Base-by-base conservation (phyloP, 2,329 filamentous ascomycete species). In the Clarireedia homoeocarpa region DNA sequence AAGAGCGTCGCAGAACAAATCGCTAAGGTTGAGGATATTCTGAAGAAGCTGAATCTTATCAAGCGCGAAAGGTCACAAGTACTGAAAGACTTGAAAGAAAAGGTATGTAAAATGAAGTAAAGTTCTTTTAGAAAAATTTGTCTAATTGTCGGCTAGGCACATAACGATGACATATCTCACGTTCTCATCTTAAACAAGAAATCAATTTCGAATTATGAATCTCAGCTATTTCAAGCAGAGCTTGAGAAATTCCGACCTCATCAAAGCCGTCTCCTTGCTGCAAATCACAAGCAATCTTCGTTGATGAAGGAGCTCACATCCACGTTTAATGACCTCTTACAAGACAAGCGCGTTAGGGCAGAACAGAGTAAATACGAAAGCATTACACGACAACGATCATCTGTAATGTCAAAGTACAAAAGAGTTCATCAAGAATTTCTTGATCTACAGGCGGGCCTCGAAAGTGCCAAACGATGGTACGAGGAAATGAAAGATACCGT, bases 111-210 rank as follows among this genome's bases (percentile, higher is more conserved):
- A n/a, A 14, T 3, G 23, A 26, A 10, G 45, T 27, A 4, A 9
- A 39, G 5, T 40, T 40, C 42, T 10, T 17, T 9, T 26, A 24
- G 39, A 30, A 30, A 24, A 44, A 27, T 26, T n/a, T 49, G 23
- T 54, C 59, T 63, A 36, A 66, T 48, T 17, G 46, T 50, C 5
- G 10, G 49, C 9, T 53, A 96, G 92, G 86, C 92, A 53, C 92
- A 95, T 72, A 90, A 88, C 62, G 95, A 99, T 67, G 95, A 99
- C 67, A 99, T 99, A 61, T 96, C 91, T 5, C 94, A 96, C 67
- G 91, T 97, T 12, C 78, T 99, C 58, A 99, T 99, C 55, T 76
- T 99, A 58, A 99, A 99, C 77, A 97, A 97, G 71, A 99, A 97
- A 73, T 87, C 90, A 1, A 92, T 97, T 66, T 81, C 90, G 20